These are phyloP conservation scores for Codiaeum variegatum DNA, from an alignment of 441 rosid genomes.

Conservation along the genomic window DNA sequence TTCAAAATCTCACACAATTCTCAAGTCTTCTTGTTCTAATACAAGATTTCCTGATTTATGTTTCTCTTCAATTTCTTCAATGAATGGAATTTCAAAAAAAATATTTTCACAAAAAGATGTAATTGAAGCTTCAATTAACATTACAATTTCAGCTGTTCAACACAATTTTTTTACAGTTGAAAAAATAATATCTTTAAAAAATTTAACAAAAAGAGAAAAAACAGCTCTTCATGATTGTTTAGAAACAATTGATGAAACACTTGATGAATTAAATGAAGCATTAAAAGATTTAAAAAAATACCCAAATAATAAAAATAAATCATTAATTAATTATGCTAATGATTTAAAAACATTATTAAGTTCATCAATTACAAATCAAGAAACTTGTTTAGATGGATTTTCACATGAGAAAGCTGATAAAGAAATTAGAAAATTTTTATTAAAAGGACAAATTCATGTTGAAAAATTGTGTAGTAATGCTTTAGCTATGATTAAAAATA, in stretches of 20 bases:
- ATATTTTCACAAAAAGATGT: conserved; percentile 53
- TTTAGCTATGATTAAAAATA: conserved; percentile 77
- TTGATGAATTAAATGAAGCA: conserved; percentile 59
- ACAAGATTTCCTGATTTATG: conserved; percentile 60
- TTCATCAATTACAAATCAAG: conserved; percentile 80
- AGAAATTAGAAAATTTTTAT: conserved; percentile 38
- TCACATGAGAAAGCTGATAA: conserved; percentile 55
- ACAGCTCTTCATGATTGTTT: conserved; percentile 74
- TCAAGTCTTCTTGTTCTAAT: conserved; percentile 53
- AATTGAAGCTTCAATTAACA: conserved; percentile 50
- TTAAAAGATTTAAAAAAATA: conserved; percentile 50
- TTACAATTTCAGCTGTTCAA: conserved; percentile 46
- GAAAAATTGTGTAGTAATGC: conserved; percentile 76
- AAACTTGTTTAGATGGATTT: conserved; percentile 78
- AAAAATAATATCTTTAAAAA: conserved; percentile 35
- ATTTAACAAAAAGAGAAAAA: conserved; percentile 46
- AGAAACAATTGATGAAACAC: conserved; percentile 67
- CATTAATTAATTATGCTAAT: conserved; percentile 48
- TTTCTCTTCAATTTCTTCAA: conserved; percentile 41
- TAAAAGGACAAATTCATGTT: conserved; percentile 47
- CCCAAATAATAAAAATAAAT: conserved; percentile 55
- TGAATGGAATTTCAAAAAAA: conserved; percentile 28
- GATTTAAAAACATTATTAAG: conserved; percentile 70
- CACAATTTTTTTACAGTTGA: conserved; percentile 50
- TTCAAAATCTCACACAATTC: conserved; percentile 37